These are phyloP conservation scores for Athelia sp. DNA, from an alignment of 1,284 basidiomycete genomes.

Conservation along the genomic window DNA sequence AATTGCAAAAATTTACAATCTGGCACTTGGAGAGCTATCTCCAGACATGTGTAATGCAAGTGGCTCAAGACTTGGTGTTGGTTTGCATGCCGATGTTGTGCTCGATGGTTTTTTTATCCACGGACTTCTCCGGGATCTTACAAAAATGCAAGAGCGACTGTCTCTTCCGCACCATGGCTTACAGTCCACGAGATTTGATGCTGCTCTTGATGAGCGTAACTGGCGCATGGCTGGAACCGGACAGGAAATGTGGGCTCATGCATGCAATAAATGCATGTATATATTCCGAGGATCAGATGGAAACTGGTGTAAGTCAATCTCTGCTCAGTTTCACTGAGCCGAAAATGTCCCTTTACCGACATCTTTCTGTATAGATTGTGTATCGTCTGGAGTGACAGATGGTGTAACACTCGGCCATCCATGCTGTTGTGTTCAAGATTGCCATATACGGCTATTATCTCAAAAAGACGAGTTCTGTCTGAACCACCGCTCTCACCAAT, in stretches of 20 bases:
- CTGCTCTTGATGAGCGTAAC: conserved; percentile 9
- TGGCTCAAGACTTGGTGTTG: background rate
- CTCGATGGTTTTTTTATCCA: conserved; percentile 5
- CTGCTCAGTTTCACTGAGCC: too few species aligned
- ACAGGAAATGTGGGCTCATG: conserved; percentile 16
- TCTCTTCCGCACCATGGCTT: background rate
- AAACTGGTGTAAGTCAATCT: background rate
- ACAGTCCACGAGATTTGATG: background rate
- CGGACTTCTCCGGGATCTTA: background rate
- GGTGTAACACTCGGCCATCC: conserved; percentile 26
- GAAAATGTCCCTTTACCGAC: background rate
- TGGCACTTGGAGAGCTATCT: conserved; percentile 1
- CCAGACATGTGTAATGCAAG: background rate
- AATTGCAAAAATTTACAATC: conserved; percentile 11
- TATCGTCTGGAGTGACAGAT: conserved; percentile 20
- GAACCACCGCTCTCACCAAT: too few species aligned
- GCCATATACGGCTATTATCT: conserved; percentile 10
- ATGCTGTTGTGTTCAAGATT: conserved; percentile 22
- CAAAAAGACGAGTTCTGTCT: conserved; percentile 15
- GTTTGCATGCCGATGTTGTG: background rate
- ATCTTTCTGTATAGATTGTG: background rate
- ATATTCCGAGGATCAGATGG: background rate
- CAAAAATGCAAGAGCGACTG: background rate
- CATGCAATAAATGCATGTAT: conserved; percentile 15
- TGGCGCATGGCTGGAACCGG: conserved; percentile 10